phyloP scores from a whole-genome alignment of 1,284 basidiomycete genomes.

The Apiotrichum brassicae region DNA sequence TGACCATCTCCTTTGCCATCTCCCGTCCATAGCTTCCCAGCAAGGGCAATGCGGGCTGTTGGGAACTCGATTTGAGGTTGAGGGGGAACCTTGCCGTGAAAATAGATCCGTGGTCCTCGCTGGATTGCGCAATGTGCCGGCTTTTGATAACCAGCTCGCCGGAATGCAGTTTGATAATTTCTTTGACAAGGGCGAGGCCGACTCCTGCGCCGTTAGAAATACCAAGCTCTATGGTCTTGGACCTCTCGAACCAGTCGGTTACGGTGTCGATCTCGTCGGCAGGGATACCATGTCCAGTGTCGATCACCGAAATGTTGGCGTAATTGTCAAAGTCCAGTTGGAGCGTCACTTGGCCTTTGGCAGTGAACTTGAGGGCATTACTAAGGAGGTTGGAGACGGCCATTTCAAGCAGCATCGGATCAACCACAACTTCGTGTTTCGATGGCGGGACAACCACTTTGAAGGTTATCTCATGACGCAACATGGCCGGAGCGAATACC shows the following conservation, averaged over 20 bases:
- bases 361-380: conserved; percentile 45
- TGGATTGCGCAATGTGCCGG: neutral
- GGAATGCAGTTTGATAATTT: conserved; percentile 46
- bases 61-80: neutral
- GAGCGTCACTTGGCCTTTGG: conserved; percentile 32
- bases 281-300: conserved; percentile 43
- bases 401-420: conserved; percentile 46
- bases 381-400: conserved; percentile 41
- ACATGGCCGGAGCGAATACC: conserved; percentile 41
- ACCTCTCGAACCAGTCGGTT: conserved; percentile 20
- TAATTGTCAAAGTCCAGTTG: conserved; percentile 18
- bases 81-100: conserved; percentile 19
- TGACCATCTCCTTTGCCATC: no score
- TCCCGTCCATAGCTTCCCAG: no score
- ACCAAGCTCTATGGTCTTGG: neutral
- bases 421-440: conserved; percentile 36
- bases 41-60: neutral
- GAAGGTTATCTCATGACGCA: conserved; percentile 9
- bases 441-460: conserved; percentile 1
- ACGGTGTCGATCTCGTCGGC: conserved; percentile 12
- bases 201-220: conserved; percentile 12
- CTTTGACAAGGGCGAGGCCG: conserved; percentile 27
- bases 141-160: conserved; percentile 41
- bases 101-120: conserved; percentile 3
- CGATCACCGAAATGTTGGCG: conserved; percentile 28